Evolutionary conservation across 2,329 filamentous ascomycete species (phyloP), one percentile per base, ranked within the genome.

Genomic region (Microsporum ferrugineum): DNA sequence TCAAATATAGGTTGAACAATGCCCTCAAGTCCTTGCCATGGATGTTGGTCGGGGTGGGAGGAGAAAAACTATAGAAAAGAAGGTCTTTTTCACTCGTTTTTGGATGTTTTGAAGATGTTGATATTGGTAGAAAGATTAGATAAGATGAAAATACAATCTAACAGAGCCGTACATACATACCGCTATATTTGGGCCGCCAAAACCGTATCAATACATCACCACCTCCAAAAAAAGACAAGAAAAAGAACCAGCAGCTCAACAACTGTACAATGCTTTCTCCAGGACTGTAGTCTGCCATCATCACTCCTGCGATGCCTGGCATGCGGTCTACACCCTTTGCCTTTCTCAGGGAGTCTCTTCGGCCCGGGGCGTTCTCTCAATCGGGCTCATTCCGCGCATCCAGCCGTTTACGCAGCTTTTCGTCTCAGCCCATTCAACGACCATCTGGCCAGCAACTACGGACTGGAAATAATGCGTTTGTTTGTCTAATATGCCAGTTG

Each of bases 401-500:
- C 10, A 34, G 55, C 23, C 38, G 8, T 5, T n/a, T 41, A 41
- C 55, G 8, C 33, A 33, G 33, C 55, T 41, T 57, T 41, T 8
- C 55, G 29, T 36, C 57, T n/a, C 31, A 59, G 14, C 57, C 57
- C n/a, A 27, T 45, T 23, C 29, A 23, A 10, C 57, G 36, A 8
- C 55, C 33, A 17, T 12, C 36, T 5, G 27, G 34, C 34, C 34
- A 41, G 1, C 55, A 43, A 27, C 31, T 27, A 8, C 39, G 31
- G 39, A 6, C 17, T 33, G 7, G 31, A 17, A 47, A 38, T 5
- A 47, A 59, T 34, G 57, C 60, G 67, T 75, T 75, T 60, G 71
- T 72, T 61, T 79, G 77, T 64, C 59, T 76, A 64, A 73, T 72
- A 72, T 78, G 76, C 47, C 75, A 72, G 62, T 74, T 75, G 60